Evolutionary conservation across 2,329 filamentous ascomycete genomes (phyloP).

Genomic region (Penicillium sp.): DNA sequence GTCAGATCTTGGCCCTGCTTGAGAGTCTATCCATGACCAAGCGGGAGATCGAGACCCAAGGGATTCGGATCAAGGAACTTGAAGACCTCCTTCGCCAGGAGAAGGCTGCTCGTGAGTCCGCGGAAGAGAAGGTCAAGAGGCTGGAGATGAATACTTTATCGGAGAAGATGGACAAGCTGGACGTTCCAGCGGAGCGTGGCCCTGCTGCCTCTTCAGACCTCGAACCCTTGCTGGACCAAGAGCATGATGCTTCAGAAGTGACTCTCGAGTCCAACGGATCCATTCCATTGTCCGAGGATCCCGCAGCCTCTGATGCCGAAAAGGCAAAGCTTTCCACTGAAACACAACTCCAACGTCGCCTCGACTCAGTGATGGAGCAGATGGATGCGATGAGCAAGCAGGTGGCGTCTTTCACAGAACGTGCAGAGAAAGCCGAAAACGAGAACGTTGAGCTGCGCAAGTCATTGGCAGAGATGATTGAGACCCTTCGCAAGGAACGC

Average conservation of each 20-base stretch:
- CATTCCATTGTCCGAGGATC: conserved; percentile 8
- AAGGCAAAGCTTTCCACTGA: conserved; percentile 38
- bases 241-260: not conserved
- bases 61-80: conserved; percentile 74
- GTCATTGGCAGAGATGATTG: conserved; percentile 83
- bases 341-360: conserved; percentile 65
- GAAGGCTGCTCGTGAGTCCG: conserved; percentile 75
- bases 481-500: conserved; percentile 70
- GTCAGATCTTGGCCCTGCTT: conserved; percentile 80
- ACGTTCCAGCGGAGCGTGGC: conserved; percentile 49
- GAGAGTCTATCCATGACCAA: conserved; percentile 83
- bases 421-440: conserved; percentile 77
- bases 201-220: conserved; percentile 47
- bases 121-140: conserved; percentile 77
- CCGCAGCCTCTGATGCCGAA: conserved; percentile 12
- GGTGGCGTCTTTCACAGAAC: conserved; percentile 73
- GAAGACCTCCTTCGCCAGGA: conserved; percentile 79
- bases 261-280: conserved; percentile 15
- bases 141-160: conserved; percentile 62
- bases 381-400: conserved; percentile 80
- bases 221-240: conserved; percentile 14
- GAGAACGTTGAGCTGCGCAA: conserved; percentile 73
- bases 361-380: conserved; percentile 76
- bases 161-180: conserved; percentile 42
- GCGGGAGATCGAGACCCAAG: conserved; percentile 83